A percentile compares a stretch with the other conserved stretches of the same genome.
Evolutionary conservation across 257 asterid species (phyloP).

Genomic region (Capsicum pubescens): DNA sequence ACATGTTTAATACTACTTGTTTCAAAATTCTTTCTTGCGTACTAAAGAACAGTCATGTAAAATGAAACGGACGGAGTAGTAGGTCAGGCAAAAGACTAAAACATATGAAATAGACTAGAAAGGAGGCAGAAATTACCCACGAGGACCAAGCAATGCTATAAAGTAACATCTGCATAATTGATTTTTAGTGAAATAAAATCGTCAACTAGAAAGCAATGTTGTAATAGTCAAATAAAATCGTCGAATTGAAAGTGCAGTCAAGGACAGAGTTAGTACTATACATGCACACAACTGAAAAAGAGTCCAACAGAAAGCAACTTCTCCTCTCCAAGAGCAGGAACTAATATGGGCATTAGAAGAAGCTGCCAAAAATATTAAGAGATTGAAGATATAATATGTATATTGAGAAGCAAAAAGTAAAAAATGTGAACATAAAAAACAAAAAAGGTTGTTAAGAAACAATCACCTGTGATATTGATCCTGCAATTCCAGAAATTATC

Average conservation of each 20-base stretch:
- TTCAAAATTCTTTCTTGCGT: background rate
- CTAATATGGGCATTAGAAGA: slow-evolving; percentile 73
- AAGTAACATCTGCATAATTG: slow-evolving; percentile 66
- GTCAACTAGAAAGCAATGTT: too few relatives aligned
- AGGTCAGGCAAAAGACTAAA: background rate
- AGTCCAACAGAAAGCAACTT: slow-evolving; percentile 82
- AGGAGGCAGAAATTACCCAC: slow-evolving; percentile 60
- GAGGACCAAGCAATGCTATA: slow-evolving; percentile 93
- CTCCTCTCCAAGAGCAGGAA: slow-evolving; percentile 76
- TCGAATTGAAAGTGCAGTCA: too few relatives aligned
- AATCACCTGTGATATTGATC: slow-evolving; percentile 76
- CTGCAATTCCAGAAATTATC: slow-evolving; percentile 79
- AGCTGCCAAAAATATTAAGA: slow-evolving; percentile 53
- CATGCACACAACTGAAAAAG: slow-evolving; percentile 63
- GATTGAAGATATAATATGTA: background rate
- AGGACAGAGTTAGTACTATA: slow-evolving; percentile 4
- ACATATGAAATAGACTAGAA: background rate
- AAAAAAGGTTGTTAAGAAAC: background rate
- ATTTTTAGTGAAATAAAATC: too few relatives aligned
- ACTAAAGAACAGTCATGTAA: background rate
- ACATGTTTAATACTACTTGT: background rate
- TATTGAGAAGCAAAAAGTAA: background rate
- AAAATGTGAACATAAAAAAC: background rate
- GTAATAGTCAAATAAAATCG: too few relatives aligned
- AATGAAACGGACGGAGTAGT: background rate